Base-by-base conservation (phyloP, 2,329 filamentous ascomycete genomes). In the Pestalotiopsis sp. region DNA sequence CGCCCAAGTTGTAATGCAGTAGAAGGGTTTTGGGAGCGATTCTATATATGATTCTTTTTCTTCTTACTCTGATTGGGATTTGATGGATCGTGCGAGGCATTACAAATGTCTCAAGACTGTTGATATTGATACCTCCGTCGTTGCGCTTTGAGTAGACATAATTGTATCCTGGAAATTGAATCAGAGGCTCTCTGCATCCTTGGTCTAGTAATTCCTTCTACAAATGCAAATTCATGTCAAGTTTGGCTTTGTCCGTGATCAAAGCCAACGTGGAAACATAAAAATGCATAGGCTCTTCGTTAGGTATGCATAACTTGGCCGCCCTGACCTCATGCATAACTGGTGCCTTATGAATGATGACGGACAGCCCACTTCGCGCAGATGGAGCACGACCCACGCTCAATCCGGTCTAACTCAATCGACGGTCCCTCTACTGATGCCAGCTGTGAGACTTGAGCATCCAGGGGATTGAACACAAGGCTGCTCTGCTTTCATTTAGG, bases 371-470 rank as follows among this genome's bases (percentile, higher is more conserved):
- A 64, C 62, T 39, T 52, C 45, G 45, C 39, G 23, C n/a, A 3
- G 38, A n/a, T 36, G 39, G n/a, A 65, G 63, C 63, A 55, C 63
- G 63, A 36, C 41, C 63, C 63, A 55, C 25, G 25, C 63, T 58
- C 20, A 65, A 65, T 65, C 45, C 63, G 63, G 49, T 57, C 39
- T 62, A 65, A 57, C 23, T 57, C 20, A 36, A 49, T 49, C 23
- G 41, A 17, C 62, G 36, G 27, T 23, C 20, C 36, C 27, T 63
- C 62, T 23, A 55, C 63, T 65, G 63, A 65, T 65, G 63, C 63
- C 63, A 65, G 63, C 49, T 65, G 63, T 65, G 63, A 65, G 63
- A 65, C 63, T 65, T 57, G 41, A 49, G 49, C 49, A 55, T 65
- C 63, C 27, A 65, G 63, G 63, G 63, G 63, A 57, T 31, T 13